Conservation (phyloP, 106 monocot species). For the Amphibolis antarctica region DNA sequence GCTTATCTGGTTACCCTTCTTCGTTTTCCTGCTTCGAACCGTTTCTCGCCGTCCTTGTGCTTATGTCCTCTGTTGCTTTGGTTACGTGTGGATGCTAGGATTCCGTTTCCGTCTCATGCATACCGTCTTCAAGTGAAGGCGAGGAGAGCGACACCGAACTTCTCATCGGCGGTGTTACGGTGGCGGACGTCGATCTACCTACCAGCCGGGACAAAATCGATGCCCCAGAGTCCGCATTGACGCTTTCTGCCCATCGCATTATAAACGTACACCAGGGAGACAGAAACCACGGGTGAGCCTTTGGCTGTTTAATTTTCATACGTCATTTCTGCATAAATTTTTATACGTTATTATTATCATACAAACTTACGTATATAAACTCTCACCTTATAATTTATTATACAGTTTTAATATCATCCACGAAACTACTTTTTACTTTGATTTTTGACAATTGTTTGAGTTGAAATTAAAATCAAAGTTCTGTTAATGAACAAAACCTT, state of each 20-base stretch:
- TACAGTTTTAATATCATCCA: no score
- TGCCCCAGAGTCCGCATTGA: conserved; percentile 11
- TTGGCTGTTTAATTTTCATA: not conserved
- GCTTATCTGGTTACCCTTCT: no score
- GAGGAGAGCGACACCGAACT: conserved; percentile 37
- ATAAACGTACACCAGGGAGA: conserved; percentile 8
- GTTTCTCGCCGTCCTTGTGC: no score
- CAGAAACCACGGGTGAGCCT: conserved; percentile 15
- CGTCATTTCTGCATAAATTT: not conserved
- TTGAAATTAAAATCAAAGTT: no score
- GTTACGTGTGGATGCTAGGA: conserved; percentile 7
- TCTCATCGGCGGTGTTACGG: conserved; percentile 2
- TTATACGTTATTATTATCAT: no score
- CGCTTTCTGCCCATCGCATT: conserved; percentile 20
- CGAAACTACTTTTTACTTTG: no score
- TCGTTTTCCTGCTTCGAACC: no score
- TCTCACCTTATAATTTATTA: no score
- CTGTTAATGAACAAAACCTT: no score
- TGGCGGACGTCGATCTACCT: conserved; percentile 22
- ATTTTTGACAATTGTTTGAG: no score
- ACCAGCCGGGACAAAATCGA: conserved; percentile 9
- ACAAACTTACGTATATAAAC: no score
- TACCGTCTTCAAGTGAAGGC: conserved; percentile 27
- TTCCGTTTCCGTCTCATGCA: not conserved
- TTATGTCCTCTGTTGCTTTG: no score